A percentile compares a stretch with the other conserved stretches of the same genome.
phyloP scores from a whole-genome alignment of 2,329 filamentous ascomycete genomes.

The Colletotrichum orbiculare region DNA sequence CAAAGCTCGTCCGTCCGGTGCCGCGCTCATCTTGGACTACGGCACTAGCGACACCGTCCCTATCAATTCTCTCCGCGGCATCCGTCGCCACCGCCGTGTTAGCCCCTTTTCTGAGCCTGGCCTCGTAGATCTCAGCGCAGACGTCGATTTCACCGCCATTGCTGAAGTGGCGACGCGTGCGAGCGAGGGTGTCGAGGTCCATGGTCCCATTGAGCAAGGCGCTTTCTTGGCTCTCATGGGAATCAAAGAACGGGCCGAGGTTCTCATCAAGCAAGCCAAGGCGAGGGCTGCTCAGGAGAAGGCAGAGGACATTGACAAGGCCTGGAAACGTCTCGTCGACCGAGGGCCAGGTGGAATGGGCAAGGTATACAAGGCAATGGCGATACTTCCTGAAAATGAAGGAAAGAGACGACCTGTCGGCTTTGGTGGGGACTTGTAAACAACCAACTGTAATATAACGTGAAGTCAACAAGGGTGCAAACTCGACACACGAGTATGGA shows the following conservation, averaged over 20 bases:
- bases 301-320: constrained; percentile 72
- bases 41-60: constrained; percentile 83
- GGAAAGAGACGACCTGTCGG: constrained; percentile 84
- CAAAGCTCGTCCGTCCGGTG: constrained; percentile 77
- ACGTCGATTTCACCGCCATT: constrained; percentile 91
- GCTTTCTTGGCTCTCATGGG: constrained; percentile 85
- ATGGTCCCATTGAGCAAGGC: constrained; percentile 90
- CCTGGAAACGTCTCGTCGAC: constrained; percentile 88
- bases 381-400: constrained; percentile 85
- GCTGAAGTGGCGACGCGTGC: constrained; percentile 83
- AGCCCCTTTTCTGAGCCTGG: constrained; percentile 85
- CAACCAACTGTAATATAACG: not conserved
- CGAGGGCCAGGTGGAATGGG: constrained; percentile 88
- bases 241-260: constrained; percentile 79
- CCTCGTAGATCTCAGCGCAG: constrained; percentile 86
- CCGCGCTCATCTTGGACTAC: constrained; percentile 96
- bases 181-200: constrained; percentile 85
- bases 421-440: constrained; percentile 79
- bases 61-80: constrained; percentile 89
- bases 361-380: constrained; percentile 91
- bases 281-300: constrained; percentile 61
- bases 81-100: constrained; percentile 79
- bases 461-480: too few species aligned
- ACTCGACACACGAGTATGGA: too few species aligned
- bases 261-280: constrained; percentile 65